Percentiles rank a stretch among this genome's conserved stretches.
phyloP scores from a whole-genome alignment of 1,284 basidiomycete species.

The Ganoderma sinense region DNA sequence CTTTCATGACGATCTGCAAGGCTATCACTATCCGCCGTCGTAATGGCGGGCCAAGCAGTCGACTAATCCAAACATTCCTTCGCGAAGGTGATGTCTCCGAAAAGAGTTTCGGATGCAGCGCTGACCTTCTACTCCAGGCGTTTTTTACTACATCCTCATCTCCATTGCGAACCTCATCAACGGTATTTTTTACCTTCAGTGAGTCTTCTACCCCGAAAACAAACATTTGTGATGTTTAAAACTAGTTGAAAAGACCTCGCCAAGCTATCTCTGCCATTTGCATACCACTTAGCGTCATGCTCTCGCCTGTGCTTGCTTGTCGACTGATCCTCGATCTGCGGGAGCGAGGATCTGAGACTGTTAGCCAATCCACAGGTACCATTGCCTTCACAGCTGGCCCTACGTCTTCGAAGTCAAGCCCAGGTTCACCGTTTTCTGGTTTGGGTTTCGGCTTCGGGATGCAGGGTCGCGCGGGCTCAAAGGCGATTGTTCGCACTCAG shows the following conservation, averaged over 20 bases:
- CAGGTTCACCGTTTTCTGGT: conserved; percentile 41
- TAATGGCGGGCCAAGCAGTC: conserved; percentile 77
- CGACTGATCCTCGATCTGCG: conserved; percentile 80
- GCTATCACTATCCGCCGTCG: conserved; percentile 75
- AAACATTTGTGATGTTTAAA: conserved; percentile 7
- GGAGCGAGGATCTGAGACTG: conserved; percentile 77
- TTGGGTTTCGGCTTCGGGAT: conserved; percentile 41
- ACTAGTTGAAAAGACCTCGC: conserved; percentile 59
- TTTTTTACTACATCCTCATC: conserved; percentile 84
- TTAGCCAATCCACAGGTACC: conserved; percentile 61
- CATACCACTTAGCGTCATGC: conserved; percentile 86
- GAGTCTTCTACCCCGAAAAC: conserved; percentile 33
- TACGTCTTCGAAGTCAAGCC: conserved; percentile 40
- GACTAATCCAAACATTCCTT: conserved; percentile 81
- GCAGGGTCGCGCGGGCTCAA: conserved; percentile 44
- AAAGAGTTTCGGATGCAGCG: conserved; percentile 12
- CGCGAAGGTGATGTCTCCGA: conserved; percentile 63
- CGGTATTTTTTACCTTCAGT: conserved; percentile 86
- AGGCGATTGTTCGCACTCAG: conserved; percentile 37
- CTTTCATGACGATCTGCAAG: conserved; percentile 78
- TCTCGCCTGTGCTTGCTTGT: conserved; percentile 80
- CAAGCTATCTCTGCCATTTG: conserved; percentile 85
- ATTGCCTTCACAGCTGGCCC: conserved; percentile 43
- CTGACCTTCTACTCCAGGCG: conserved; percentile 49
- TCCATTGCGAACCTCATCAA: conserved; percentile 83